Percentiles rank a stretch among this genome's conserved stretches.
Conservation (phyloP, 2,329 filamentous ascomycete genomes). For the Aspergillus fischeri region DNA sequence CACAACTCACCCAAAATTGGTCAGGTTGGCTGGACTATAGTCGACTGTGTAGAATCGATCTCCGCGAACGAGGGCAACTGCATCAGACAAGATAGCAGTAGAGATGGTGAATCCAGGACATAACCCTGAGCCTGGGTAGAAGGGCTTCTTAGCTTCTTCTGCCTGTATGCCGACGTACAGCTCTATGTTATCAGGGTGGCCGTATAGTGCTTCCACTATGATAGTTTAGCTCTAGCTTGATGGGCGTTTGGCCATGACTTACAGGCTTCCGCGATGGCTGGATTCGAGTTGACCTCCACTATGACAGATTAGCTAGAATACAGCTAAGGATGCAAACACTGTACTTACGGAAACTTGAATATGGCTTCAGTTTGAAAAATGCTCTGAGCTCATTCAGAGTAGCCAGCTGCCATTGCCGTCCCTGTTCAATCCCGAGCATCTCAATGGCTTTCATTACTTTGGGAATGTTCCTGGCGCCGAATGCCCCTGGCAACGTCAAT, state of each 20-base stretch:
- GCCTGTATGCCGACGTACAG: conserved; percentile 5
- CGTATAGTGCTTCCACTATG: conserved; percentile 3
- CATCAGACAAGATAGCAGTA: conserved; percentile 4
- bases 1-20: conserved; percentile 3
- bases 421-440: conserved; percentile 6
- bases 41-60: conserved; percentile 8
- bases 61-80: conserved; percentile 1
- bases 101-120: conserved; percentile 7
- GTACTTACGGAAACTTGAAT: conserved; percentile 4
- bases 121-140: conserved; percentile 3
- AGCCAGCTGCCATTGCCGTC: conserved; percentile 1
- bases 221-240: background rate
- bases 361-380: conserved; percentile 7
- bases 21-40: conserved; percentile 4
- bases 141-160: conserved; percentile 6
- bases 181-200: conserved; percentile 6
- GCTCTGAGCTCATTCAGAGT: conserved; percentile 4
- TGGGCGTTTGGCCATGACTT: background rate
- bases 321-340: too few species aligned
- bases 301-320: background rate
- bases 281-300: conserved; percentile 5
- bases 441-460: conserved; percentile 3
- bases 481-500: conserved; percentile 1
- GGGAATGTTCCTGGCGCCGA: conserved; percentile 4
- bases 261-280: background rate